Evolutionary conservation across 306 rosid species (phyloP), one percentile per base, ranked within the genome.

Genomic region (Ochetophila trinervis): DNA sequence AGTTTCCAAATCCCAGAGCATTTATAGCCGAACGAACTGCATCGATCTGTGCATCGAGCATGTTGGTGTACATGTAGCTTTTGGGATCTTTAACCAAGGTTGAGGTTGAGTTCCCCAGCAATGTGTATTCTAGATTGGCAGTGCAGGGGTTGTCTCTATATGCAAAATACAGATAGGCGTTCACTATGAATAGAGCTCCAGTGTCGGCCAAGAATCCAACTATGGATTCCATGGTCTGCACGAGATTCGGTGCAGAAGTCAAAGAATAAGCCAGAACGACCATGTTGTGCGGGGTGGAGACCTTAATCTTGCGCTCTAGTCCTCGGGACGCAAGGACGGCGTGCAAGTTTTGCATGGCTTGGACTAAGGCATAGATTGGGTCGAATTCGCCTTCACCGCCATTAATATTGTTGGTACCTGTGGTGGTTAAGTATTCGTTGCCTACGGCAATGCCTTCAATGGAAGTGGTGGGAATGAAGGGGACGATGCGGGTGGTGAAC

Each of bases 31-130:
- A 73, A 19, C 84, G 60, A 2, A 79, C 53, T 0, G 82, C 82
- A 50, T 83, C 87, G 32, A 83, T 73, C 13, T 83, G 87, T 0
- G 87, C 87, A 42, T 83, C 87, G 42, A 83, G 42, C 87, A 83
- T 83, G 82, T 76, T 83, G 62, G 23, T 57, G 35, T 83, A 83
- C 13, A 60, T 63, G 14, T 66, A 83, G 0, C 87, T 84, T 4
- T 76, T 83, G 0, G 82, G 80, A 17, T 79, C 84, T 20, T 51
- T 77, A 8, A 83, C 4, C 4, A 4, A 27, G 32, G 32, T 27
- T 27, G 32, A 27, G 3, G 77, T 65, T 8, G 75, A 74, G 58
- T 79, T 76, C 1, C 82, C 87, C 1, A 79, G 67, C 57, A 83
- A 48, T 4, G 87, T 84, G 48, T 83, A 83, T 42, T 83, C 76